Evolutionary conservation across 352 stramenopile genomes (phyloP).

Genomic region (Phytophthora citricola): DNA sequence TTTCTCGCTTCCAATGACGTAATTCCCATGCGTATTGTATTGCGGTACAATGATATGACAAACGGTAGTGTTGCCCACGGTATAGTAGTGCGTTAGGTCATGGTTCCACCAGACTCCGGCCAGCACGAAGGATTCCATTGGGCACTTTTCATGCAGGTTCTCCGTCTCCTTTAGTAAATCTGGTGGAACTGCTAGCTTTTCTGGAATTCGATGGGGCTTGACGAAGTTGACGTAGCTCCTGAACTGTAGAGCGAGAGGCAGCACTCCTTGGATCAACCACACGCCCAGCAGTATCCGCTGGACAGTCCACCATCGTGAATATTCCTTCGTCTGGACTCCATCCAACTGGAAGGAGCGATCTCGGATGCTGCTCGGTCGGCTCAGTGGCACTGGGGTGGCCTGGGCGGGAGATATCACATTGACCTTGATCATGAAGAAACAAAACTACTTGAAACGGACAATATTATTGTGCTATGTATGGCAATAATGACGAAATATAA

Average conservation of each 20-base stretch:
- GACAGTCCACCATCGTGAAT: neutral
- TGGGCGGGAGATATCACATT: neutral
- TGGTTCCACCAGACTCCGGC: slow-evolving; percentile 28
- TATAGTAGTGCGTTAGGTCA: slow-evolving; percentile 21
- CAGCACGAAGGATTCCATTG: slow-evolving; percentile 14
- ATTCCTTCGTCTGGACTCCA: neutral
- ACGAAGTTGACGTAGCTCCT: slow-evolving; percentile 25
- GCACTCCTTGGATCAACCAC: slow-evolving; percentile 15
- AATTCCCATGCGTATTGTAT: slow-evolving; percentile 27
- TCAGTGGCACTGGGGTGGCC: neutral
- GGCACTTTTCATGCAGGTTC: slow-evolving; percentile 11
- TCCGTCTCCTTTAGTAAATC: neutral
- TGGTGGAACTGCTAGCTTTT: slow-evolving; percentile 6
- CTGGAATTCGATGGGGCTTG: slow-evolving; percentile 22
- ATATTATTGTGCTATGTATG: neutral
- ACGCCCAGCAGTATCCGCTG: slow-evolving; percentile 2
- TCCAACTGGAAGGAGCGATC: neutral
- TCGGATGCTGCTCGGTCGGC: neutral
- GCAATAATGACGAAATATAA: neutral
- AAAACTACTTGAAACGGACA: neutral
- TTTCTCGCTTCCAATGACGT: slow-evolving; percentile 9
- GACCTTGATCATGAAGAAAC: neutral
- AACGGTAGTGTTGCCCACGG: neutral
- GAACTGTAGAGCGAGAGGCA: slow-evolving; percentile 13
- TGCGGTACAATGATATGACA: slow-evolving; percentile 24